Evolutionary conservation across 306 rosid genomes (phyloP).

Genomic region (Pterocarpus santalinus): DNA sequence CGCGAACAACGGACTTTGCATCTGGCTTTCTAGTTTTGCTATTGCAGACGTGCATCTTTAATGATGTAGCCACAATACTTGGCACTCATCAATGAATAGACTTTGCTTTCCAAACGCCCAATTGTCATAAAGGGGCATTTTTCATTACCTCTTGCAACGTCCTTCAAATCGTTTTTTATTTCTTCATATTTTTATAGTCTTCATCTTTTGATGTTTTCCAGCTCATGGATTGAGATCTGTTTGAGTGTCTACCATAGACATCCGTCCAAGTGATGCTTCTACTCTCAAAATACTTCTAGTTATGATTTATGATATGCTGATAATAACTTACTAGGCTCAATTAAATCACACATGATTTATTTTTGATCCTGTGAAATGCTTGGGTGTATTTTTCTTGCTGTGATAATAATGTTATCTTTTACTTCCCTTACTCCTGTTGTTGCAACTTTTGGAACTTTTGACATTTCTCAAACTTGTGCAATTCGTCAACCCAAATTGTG

Average conservation of each 20-base stretch:
- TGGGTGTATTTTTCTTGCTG: background rate
- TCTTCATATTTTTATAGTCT: background rate
- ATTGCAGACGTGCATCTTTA: constrained; percentile 45
- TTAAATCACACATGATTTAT: constrained; percentile 12
- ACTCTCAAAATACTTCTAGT: background rate
- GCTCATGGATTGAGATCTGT: too few species aligned
- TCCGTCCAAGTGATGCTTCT: background rate
- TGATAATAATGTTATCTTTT: background rate
- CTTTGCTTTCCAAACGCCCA: constrained; percentile 18
- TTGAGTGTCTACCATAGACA: too few species aligned
- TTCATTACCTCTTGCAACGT: background rate
- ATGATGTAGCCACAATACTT: constrained; percentile 45
- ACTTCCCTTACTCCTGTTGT: background rate
- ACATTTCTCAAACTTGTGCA: background rate
- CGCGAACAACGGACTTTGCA: constrained; percentile 35
- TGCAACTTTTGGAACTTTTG: background rate
- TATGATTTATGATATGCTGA: background rate
- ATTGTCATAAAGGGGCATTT: constrained; percentile 30
- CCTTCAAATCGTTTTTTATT: background rate
- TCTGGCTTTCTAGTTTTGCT: constrained; percentile 62
- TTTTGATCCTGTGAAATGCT: background rate
- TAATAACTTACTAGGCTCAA: background rate
- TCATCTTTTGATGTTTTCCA: background rate
- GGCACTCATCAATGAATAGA: constrained; percentile 38
- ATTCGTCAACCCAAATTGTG: background rate